Base-by-base conservation (phyloP, 169 alveolate species). In the Plasmodium falciparum region DNA sequence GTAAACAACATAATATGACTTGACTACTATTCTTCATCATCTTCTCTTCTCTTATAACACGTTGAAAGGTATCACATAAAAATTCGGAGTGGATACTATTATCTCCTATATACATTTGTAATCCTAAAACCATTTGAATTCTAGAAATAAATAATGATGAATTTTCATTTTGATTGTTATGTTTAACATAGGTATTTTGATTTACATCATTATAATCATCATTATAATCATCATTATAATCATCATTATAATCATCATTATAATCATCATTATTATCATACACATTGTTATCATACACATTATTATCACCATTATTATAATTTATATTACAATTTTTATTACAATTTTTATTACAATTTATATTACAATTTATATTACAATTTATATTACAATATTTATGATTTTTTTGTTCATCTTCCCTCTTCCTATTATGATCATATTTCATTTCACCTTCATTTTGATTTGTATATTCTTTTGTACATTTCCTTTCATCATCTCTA, bases 11-110 rank as follows among this genome's bases (percentile, higher is more conserved):
- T n/a, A 80, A 13, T 11, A 80, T 67, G 0, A 69, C 67, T 62
- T 80, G 67, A 59, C 90, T 80, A 80, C 83, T 80, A 49, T 80
- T 80, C 9, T 80, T 80, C 56, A 56, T 80, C 90, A 80, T 80
- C 15, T 80, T 66, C 43, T 80, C 90, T 69, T 80, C 90, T n/a
- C 73, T 80, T 54, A 80, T 80, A 39, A 80, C 26, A 22, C 90
- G 50, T 11, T 80, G 72, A 43, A 80, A 80, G 0, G 90, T 80
- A 15, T 80, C 90, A 39, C 90, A 80, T 59, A 80, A 47, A 71
- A 80, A 80, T 69, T 80, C 90, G 1, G 90, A 52, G n/a, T 80
- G 90, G 4, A 80, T 67, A 56, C 90, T 80, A 22, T 80, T 80
- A 24, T 80, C 90, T 7, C 90, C 90, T 26, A 80, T 80, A 69